Percentiles rank a stretch among this genome's conserved stretches.
Conservation (phyloP, 176 grass and related monocot species). For the Oryza longistaminata region DNA sequence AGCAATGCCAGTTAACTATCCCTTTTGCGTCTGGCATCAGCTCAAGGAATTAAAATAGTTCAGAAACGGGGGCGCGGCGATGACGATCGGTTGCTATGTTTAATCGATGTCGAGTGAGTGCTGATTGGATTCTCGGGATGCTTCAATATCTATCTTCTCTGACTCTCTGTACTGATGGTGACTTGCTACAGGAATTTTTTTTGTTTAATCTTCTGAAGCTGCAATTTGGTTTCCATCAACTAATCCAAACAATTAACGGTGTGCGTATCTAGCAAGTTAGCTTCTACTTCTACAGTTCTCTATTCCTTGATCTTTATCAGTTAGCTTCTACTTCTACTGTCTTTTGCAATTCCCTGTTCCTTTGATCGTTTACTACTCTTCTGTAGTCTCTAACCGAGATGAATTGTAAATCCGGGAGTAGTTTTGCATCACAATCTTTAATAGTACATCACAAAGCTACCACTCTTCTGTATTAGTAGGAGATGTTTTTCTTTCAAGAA, state of each 20-base stretch:
- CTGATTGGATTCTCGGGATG: background rate
- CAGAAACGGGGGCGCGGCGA: background rate
- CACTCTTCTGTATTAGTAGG: too few relatives aligned
- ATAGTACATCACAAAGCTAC: too few relatives aligned
- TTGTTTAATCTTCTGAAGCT: background rate
- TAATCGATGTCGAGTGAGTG: background rate
- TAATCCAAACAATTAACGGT: background rate
- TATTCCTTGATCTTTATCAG: too few relatives aligned
- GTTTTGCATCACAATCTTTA: background rate
- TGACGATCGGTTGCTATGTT: background rate
- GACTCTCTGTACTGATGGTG: background rate
- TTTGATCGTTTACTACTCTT: background rate
- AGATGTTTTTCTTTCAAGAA: too few relatives aligned
- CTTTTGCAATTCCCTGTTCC: background rate
- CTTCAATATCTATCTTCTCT: background rate
- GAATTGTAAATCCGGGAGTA: background rate
- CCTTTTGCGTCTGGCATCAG: background rate
- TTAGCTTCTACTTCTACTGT: too few relatives aligned
- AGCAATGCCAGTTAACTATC: background rate
- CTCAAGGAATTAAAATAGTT: background rate
- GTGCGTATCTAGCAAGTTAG: background rate
- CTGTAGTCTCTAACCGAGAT: background rate
- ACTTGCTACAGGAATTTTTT: background rate
- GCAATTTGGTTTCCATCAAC: background rate
- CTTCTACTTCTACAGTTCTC: background rate